Evolutionary conservation across 306 rosid species (phyloP).

Genomic region (Vachellia pachyceras): DNA sequence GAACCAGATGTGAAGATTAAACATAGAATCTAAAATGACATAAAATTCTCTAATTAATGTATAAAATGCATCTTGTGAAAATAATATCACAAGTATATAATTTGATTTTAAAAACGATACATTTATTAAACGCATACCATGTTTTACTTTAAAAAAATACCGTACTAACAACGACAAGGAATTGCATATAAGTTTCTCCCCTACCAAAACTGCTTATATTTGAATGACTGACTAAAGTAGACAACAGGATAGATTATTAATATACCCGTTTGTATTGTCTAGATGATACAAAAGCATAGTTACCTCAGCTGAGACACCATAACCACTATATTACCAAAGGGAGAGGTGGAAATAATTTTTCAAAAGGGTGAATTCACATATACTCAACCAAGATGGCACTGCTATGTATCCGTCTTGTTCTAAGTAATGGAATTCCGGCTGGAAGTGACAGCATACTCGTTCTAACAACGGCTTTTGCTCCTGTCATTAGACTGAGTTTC

Average conservation of each 20-base stretch:
- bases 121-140: neutral
- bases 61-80: neutral
- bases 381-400: conserved; percentile 7
- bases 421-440: conserved; percentile 18
- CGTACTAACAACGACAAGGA: neutral
- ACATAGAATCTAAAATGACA: neutral
- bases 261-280: neutral
- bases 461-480: conserved; percentile 16
- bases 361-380: neutral
- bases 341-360: neutral
- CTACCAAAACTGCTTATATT: conserved; percentile 12
- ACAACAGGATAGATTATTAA: neutral
- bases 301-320: conserved; percentile 1
- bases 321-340: neutral
- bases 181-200: neutral
- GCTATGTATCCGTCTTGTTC: conserved; percentile 9
- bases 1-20: neutral
- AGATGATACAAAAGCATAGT: conserved; percentile 19
- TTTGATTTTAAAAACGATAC: neutral
- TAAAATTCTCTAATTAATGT: neutral
- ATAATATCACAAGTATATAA: neutral
- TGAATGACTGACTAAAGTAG: neutral
- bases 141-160: neutral
- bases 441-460: neutral
- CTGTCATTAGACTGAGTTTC: too few relatives aligned